Base-by-base conservation (phyloP, 805 yeast species). In the Spathaspora hagerdaliae region DNA sequence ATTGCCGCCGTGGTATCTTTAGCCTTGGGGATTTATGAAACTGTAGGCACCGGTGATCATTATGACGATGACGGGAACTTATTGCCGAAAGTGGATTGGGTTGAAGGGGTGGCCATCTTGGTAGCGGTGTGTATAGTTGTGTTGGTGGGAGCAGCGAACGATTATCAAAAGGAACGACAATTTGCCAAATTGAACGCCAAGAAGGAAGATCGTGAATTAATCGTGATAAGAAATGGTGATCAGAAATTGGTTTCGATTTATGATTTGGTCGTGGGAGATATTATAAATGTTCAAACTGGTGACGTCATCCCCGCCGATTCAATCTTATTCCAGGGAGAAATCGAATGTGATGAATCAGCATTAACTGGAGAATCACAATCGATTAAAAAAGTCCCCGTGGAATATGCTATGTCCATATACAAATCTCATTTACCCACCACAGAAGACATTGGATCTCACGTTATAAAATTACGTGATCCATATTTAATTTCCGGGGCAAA, bases 31-130 rank as follows among this genome's bases (percentile, higher is more conserved):
- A 73, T 94, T 7, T 94, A 94, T 62, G 96, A 94, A 65, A 83
- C 96, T 1, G 85, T 90, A 68, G 96, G 95, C 36, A 87, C 86
- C 52, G 90, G 85, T 0, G 74, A 87, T 0, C 81, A 80, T 58
- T 78, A 78, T 55, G 97, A 92, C 62, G 81, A 78, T 6, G 87
- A 88, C 51, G 96, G 96, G 27, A 74, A 80, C 19, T 73, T 80
- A 15, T 63, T 82, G 45, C 97, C 97, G 13, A 79, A 82, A 56
- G 95, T 94, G 31, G 96, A 92, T 57, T 94, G 98, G 97, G 96
- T 95, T 40, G 99, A 94, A 71, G 99, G 99, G 55, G 96, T 91
- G 34, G 99, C 99, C 36, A 94, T 94, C 60, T 79, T 94, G 54
- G 85, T 85, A 4, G 99, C 99, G 15, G 87, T 94, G 24, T 57